Evolutionary conservation across 495 filamentous ascomycete species (phyloP).

Genomic region (Aspergillus cristatus): DNA sequence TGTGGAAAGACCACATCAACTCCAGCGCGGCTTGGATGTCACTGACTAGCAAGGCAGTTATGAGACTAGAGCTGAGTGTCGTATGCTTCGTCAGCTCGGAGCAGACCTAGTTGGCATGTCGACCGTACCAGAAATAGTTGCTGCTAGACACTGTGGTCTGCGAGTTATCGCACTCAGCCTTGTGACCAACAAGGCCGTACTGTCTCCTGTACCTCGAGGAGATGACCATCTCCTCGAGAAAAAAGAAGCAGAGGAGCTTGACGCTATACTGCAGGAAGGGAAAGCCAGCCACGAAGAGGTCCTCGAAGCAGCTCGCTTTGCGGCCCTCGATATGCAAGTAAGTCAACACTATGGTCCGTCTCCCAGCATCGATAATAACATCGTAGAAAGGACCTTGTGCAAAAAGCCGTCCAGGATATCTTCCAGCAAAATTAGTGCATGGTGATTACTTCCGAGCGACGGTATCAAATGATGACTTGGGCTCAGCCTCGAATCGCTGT

Average conservation of each 20-base stretch:
- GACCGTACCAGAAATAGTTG: conserved; percentile 68
- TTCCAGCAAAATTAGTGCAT: conserved; percentile 10
- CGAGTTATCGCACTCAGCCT: conserved; percentile 65
- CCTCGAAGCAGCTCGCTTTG: conserved; percentile 50
- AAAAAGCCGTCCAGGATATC: conserved; percentile 23
- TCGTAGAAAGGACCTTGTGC: conserved; percentile 29
- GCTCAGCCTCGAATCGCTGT: no score
- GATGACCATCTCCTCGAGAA: conserved; percentile 40
- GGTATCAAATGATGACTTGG: no score
- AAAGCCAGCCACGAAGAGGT: conserved; percentile 69
- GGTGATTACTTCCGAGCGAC: not conserved
- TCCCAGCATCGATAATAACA: conserved; percentile 10
- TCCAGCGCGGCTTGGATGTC: not conserved
- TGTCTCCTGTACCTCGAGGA: conserved; percentile 54
- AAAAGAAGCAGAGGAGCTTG: conserved; percentile 39
- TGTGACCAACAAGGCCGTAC: conserved; percentile 65
- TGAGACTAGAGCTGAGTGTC: conserved; percentile 70
- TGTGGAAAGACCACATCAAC: conserved; percentile 9
- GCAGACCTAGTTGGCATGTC: conserved; percentile 75
- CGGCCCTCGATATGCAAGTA: conserved; percentile 63
- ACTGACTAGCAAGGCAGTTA: conserved; percentile 38
- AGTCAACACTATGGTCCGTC: conserved; percentile 1
- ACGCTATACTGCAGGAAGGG: conserved; percentile 48
- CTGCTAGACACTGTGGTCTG: conserved; percentile 61
- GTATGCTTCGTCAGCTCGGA: conserved; percentile 56